Percentiles rank a stretch among this genome's conserved stretches.
phyloP scores from a whole-genome alignment of 345 rosid species.

The Iberis pinnata region DNA sequence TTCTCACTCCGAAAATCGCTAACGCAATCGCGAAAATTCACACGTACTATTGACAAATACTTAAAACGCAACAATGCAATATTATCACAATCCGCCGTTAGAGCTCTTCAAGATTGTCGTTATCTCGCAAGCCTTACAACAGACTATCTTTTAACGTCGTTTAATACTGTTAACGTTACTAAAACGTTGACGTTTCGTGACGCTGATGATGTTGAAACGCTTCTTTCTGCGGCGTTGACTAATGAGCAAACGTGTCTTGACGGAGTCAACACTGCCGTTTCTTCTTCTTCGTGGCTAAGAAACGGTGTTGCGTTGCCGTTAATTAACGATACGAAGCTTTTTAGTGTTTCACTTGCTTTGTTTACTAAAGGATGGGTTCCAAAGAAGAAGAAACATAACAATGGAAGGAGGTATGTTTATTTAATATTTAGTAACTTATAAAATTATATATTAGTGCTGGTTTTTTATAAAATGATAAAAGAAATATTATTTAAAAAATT shows the following conservation, averaged over 20 bases:
- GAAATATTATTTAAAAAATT: too few relatives aligned
- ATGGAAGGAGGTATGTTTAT: too few relatives aligned
- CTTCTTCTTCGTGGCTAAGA: slow-evolving; percentile 44
- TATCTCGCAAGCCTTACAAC: slow-evolving; percentile 45
- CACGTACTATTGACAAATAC: slow-evolving; percentile 45
- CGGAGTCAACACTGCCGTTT: slow-evolving; percentile 43
- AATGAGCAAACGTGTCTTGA: slow-evolving; percentile 74
- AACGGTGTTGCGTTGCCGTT: slow-evolving; percentile 49
- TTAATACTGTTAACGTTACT: slow-evolving; percentile 34
- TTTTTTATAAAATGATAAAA: too few relatives aligned
- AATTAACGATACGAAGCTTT: slow-evolving; percentile 63
- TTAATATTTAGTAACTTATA: too few relatives aligned
- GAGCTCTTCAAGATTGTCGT: slow-evolving; percentile 75
- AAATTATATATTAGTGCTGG: too few relatives aligned
- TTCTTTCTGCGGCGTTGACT: slow-evolving; percentile 68
- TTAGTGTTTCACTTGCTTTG: slow-evolving; percentile 64
- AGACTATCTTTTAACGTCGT: slow-evolving; percentile 49
- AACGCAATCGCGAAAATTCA: slow-evolving; percentile 50
- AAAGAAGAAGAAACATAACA: slow-evolving; percentile 30
- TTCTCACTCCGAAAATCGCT: slow-evolving; percentile 52
- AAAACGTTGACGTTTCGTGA: slow-evolving; percentile 30
- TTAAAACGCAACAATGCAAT: slow-evolving; percentile 31
- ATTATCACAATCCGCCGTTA: slow-evolving; percentile 37
- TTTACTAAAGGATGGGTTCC: slow-evolving; percentile 77
- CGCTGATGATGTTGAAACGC: slow-evolving; percentile 68